Percentiles rank a stretch among this genome's conserved stretches.
phyloP scores from a whole-genome alignment of 192 early-diverging fungal genomes.

The Coemansia sp. region DNA sequence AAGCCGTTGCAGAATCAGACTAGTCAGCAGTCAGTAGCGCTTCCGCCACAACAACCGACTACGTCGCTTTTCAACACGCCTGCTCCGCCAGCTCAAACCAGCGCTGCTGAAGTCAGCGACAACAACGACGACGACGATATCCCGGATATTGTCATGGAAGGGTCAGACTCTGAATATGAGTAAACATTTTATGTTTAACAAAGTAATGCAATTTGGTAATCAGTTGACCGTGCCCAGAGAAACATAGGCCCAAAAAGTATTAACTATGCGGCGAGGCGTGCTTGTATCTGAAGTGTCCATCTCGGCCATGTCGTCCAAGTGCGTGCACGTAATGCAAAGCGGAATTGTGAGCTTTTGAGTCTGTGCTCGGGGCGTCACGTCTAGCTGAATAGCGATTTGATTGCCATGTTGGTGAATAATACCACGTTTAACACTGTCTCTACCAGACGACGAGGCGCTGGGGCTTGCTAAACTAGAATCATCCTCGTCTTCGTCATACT shows the following conservation, averaged over 20 bases:
- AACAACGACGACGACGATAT: slow-evolving; percentile 36
- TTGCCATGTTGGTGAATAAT: slow-evolving; percentile 47
- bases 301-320: slow-evolving; percentile 40
- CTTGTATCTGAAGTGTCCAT: not conserved
- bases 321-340: slow-evolving; percentile 37
- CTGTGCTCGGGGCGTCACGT: slow-evolving; percentile 23
- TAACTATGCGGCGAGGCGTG: slow-evolving; percentile 18
- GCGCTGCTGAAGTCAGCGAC: not conserved
- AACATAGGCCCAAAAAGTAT: slow-evolving; percentile 51
- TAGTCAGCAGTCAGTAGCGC: not conserved
- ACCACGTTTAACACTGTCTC: slow-evolving; percentile 10
- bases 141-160: slow-evolving; percentile 53
- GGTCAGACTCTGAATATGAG: slow-evolving; percentile 49
- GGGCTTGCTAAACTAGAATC: slow-evolving; percentile 23
- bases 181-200: not conserved
- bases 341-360: slow-evolving; percentile 28
- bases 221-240: slow-evolving; percentile 22
- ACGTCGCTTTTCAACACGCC: not conserved
- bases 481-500: slow-evolving; percentile 67
- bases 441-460: not conserved
- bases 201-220: not conserved
- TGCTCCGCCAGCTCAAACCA: not conserved
- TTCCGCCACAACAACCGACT: not conserved
- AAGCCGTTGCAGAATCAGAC: not conserved
- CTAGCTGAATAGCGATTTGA: slow-evolving; percentile 40